Evolutionary conservation across 768 basidiomycete species (phyloP).

Genomic region (Galerina sulciceps): DNA sequence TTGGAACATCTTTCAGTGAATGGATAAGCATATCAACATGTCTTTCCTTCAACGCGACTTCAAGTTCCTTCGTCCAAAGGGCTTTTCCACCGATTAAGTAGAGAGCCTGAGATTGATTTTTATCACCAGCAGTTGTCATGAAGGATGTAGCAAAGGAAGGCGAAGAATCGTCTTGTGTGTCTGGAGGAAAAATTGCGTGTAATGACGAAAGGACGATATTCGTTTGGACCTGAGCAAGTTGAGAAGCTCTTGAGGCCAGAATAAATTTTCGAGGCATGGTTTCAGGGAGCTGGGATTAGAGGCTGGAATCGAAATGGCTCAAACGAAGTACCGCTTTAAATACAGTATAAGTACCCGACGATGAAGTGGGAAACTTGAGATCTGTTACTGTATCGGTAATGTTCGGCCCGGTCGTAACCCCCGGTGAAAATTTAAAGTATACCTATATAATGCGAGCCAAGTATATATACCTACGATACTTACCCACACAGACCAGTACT

Average conservation of each 20-base stretch:
- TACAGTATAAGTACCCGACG: too few species aligned
- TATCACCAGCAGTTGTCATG: conserved; percentile 79
- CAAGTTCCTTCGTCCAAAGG: conserved; percentile 96
- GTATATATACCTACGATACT: too few species aligned
- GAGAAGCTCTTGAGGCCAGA: conserved; percentile 85
- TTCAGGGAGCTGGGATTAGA: too few species aligned
- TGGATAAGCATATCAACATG: conserved; percentile 93
- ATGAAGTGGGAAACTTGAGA: too few species aligned
- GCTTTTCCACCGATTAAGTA: conserved; percentile 91
- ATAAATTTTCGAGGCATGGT: conserved; percentile 56
- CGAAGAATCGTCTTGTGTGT: conserved; percentile 31
- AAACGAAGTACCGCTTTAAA: too few species aligned
- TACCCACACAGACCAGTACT: too few species aligned
- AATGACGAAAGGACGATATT: conserved; percentile 75
- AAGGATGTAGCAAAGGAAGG: conserved; percentile 50
- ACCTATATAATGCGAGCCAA: too few species aligned
- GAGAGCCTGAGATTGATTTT: conserved; percentile 85
- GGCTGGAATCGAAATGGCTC: too few species aligned
- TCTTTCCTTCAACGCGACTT: conserved; percentile 74
- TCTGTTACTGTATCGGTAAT: too few species aligned
- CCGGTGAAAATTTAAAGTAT: too few species aligned
- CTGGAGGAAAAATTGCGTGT: conserved; percentile 54
- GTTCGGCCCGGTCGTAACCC: too few species aligned
- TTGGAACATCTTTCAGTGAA: conserved; percentile 92
- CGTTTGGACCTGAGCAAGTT: conserved; percentile 91